A percentile compares a stretch with the other conserved stretches of the same genome.
Evolutionary conservation across 768 basidiomycete species (phyloP).

Genomic region (Hydnomerulius pinastri): DNA sequence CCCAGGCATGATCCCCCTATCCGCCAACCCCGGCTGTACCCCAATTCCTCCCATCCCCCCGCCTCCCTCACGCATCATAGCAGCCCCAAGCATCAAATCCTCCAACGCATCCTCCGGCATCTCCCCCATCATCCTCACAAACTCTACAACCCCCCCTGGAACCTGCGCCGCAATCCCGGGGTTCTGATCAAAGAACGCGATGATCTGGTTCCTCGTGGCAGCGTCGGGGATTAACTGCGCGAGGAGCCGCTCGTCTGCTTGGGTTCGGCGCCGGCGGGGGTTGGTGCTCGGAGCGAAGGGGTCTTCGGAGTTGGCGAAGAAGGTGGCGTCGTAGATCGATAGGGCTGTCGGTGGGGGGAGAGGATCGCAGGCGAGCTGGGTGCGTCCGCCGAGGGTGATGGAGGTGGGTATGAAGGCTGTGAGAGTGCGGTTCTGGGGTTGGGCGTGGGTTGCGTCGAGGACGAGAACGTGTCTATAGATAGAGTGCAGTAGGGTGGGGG

Average conservation of each 20-base stretch:
- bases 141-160: conserved; percentile 66
- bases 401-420: conserved; percentile 77
- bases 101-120: conserved; percentile 60
- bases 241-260: conserved; percentile 50
- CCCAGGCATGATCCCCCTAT: conserved; percentile 38
- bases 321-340: too few relatives aligned
- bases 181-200: conserved; percentile 61
- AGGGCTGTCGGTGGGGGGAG: too few relatives aligned
- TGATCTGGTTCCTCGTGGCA: conserved; percentile 56
- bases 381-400: too few relatives aligned
- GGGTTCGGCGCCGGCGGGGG: conserved; percentile 42
- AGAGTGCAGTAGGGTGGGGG: conserved; percentile 45
- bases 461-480: conserved; percentile 74
- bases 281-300: not conserved
- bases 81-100: conserved; percentile 55
- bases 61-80: conserved; percentile 37
- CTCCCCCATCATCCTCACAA: conserved; percentile 56
- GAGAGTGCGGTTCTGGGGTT: conserved; percentile 37
- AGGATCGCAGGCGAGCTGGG: too few relatives aligned
- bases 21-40: conserved; percentile 23
- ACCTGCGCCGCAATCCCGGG: conserved; percentile 56
- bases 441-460: too few relatives aligned
- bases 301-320: too few relatives aligned
- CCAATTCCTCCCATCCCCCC: conserved; percentile 28
- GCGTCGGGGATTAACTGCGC: conserved; percentile 61